These are phyloP conservation scores for Breynia disticha DNA, from an alignment of 441 rosid species.

Conservation along the genomic window DNA sequence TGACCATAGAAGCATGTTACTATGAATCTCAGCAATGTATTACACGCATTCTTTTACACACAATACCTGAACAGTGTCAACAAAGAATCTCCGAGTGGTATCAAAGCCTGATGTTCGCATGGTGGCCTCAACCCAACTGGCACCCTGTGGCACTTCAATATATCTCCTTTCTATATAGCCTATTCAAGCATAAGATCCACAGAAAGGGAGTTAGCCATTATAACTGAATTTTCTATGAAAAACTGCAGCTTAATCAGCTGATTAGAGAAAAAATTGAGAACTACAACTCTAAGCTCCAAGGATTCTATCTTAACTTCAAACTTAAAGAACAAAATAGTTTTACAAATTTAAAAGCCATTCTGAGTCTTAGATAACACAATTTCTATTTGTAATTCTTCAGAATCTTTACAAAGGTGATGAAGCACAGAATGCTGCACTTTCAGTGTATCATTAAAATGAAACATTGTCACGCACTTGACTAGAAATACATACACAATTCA, in stretches of 20 bases:
- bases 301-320: background rate
- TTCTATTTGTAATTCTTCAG: background rate
- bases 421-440: no score
- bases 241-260: no score
- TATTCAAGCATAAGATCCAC: conserved; percentile 23
- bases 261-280: background rate
- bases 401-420: no score
- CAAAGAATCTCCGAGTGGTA: conserved; percentile 68
- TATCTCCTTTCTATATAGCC: conserved; percentile 90
- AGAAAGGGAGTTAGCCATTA: conserved; percentile 1
- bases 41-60: conserved; percentile 12
- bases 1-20: conserved; percentile 36
- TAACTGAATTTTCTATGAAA: background rate
- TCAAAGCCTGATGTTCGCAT: conserved; percentile 83
- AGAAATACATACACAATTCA: background rate
- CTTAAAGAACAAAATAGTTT: background rate
- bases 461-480: background rate
- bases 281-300: background rate
- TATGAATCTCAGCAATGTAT: conserved; percentile 15
- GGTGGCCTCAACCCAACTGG: conserved; percentile 96
- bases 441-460: no score
- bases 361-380: background rate
- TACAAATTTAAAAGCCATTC: no score
- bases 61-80: conserved; percentile 86
- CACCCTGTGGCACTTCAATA: conserved; percentile 82